Evolutionary conservation across 768 basidiomycete species (phyloP), one percentile per base, ranked within the genome.

Genomic region (Tulasnella sp.): DNA sequence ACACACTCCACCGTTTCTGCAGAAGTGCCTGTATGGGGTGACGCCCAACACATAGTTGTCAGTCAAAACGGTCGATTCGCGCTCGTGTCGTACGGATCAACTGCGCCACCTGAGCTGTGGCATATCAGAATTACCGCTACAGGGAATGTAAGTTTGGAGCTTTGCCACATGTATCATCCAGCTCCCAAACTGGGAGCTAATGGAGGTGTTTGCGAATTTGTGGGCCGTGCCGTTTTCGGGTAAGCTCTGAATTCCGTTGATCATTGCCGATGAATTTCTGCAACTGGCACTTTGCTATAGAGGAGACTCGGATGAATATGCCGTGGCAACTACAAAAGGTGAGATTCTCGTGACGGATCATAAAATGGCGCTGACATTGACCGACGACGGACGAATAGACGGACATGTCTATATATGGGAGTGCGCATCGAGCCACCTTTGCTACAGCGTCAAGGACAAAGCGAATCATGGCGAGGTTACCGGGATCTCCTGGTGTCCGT

Each of bases 331-430:
- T 64, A 91, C 92, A 8, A 94, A 95, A 90, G 89, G 82, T 82
- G 34, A 72, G 82, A 24, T 8, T 18, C 0, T 20, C 18, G 54
- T 20, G 40, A 60, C 2, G 44, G 34, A 73, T 9, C 75, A n/a
- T 7, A 50, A 5, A 76, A 41, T 31, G 16, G 11, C 44, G 6
- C 34, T 37, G 64, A 42, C 14, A 42, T 54, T 48, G 20, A 0
- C 74, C 24, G 22, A 44, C 18, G 64, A 42, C 18, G 20, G 16
- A 14, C 24, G 3, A 14, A 46, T 48, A 83, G 94, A 90, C 81
- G 94, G 94, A 6, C 93, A 94, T 83, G 91, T 96, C 20, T 92
- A 94, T 83, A 93, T 95, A 22, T 96, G 94, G 94, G 94, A 96
- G 83, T 90, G 91, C 80, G 93, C 94, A 85, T 92, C 93, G 16